Conservation (phyloP, 768 basidiomycete genomes). For the Daedaleopsis nitida region DNA sequence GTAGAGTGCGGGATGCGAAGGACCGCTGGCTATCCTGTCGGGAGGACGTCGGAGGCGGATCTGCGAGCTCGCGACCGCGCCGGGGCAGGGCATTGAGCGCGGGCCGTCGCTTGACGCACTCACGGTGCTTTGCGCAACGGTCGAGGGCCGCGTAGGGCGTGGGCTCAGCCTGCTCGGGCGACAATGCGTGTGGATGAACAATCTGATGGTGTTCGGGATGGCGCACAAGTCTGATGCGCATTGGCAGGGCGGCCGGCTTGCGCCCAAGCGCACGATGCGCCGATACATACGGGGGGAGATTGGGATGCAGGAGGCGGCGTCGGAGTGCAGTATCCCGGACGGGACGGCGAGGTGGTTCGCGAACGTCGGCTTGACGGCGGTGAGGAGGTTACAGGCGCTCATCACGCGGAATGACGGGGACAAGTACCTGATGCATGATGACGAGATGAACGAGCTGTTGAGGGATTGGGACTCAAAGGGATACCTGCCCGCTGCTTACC, state of each 20-base stretch:
- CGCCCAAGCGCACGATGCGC: constrained; percentile 2
- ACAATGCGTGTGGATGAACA: constrained; percentile 16
- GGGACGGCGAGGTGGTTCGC: constrained; percentile 2
- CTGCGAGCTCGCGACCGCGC: not conserved
- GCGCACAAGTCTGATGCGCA: not conserved
- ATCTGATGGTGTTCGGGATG: constrained; percentile 11
- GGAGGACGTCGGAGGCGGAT: too few relatives aligned
- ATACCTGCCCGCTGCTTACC: too few relatives aligned
- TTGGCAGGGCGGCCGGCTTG: not conserved
- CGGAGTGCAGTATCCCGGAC: constrained; percentile 1
- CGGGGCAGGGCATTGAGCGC: not conserved
- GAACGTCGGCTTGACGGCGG: not conserved
- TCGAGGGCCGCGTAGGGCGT: not conserved
- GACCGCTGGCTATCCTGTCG: not conserved
- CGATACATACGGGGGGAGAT: constrained; percentile 5
- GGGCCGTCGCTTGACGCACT: constrained; percentile 8
- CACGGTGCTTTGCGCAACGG: constrained; percentile 1
- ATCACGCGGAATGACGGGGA: not conserved
- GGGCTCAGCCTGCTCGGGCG: constrained; percentile 9
- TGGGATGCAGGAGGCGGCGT: constrained; percentile 4
- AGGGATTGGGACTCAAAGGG: not conserved
- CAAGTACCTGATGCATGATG: constrained; percentile 6
- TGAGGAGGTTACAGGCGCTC: constrained; percentile 4
- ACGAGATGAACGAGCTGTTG: constrained; percentile 8
- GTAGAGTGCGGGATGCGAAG: too few relatives aligned